Conservation (phyloP, 2,329 filamentous ascomycete genomes). For the Cryphonectria nitschkei region DNA sequence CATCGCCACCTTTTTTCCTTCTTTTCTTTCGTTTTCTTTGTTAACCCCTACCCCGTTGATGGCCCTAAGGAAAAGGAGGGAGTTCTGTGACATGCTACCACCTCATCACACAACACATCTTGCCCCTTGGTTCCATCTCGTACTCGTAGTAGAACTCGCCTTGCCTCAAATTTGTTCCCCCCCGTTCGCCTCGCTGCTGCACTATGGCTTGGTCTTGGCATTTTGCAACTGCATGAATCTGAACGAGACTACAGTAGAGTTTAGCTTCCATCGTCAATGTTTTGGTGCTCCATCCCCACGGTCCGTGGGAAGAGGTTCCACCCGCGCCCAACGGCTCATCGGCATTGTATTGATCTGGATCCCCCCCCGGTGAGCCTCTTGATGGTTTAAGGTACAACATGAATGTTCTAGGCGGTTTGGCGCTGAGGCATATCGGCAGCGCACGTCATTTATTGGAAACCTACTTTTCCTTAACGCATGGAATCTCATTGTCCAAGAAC, state of each 20-base stretch:
- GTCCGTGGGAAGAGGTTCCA: slow-evolving; percentile 50
- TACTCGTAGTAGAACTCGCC: not conserved
- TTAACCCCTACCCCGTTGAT: not conserved
- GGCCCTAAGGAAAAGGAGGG: not conserved
- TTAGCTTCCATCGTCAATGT: slow-evolving; percentile 6
- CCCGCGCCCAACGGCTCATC: slow-evolving; percentile 68
- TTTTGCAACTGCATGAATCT: not conserved
- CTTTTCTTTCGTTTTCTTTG: too few species aligned
- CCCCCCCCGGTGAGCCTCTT: slow-evolving; percentile 78
- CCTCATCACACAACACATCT: not conserved
- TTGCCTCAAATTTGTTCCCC: not conserved
- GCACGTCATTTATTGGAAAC: slow-evolving; percentile 6
- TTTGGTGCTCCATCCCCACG: not conserved
- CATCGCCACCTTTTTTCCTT: not conserved
- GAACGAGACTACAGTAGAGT: not conserved
- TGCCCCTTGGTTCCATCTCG: not conserved
- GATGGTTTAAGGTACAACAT: slow-evolving; percentile 48
- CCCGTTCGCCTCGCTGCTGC: not conserved
- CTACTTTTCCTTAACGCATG: not conserved
- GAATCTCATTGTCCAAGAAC: not conserved
- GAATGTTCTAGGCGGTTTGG: not conserved
- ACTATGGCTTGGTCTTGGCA: not conserved
- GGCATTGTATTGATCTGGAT: slow-evolving; percentile 66
- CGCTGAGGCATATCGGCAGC: not conserved
- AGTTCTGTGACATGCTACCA: not conserved